Percentiles rank a stretch among this genome's conserved stretches.
Conservation (phyloP, 495 filamentous ascomycete species). For the Hypomontagnella monticulosa region DNA sequence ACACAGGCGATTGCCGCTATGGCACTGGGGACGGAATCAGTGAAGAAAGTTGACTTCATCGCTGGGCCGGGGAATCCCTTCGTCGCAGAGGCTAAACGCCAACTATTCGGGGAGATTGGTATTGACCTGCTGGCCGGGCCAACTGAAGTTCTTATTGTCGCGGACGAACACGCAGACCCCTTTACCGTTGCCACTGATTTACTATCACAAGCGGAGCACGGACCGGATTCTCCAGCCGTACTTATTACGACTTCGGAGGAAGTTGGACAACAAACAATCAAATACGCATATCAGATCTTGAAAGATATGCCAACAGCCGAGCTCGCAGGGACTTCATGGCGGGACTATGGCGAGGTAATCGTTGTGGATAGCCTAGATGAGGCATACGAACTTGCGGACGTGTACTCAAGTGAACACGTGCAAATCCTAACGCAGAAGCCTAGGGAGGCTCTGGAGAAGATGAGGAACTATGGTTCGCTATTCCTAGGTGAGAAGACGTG, state of each 20-base stretch:
- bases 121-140: constrained; percentile 65
- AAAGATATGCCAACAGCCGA: constrained; percentile 54
- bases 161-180: constrained; percentile 61
- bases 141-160: constrained; percentile 64
- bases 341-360: constrained; percentile 59
- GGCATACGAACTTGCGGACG: constrained; percentile 61
- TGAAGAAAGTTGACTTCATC: constrained; percentile 62
- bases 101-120: constrained; percentile 64
- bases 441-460: constrained; percentile 60
- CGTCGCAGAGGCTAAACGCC: constrained; percentile 64
- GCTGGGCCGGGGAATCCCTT: constrained; percentile 65
- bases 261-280: constrained; percentile 54
- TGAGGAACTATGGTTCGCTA: constrained; percentile 61
- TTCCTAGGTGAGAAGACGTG: constrained; percentile 65
- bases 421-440: constrained; percentile 62
- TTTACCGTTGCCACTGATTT: constrained; percentile 62
- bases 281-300: constrained; percentile 52
- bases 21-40: constrained; percentile 72
- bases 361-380: constrained; percentile 56
- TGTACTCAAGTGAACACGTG: constrained; percentile 64
- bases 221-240: constrained; percentile 60
- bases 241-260: constrained; percentile 59
- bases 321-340: constrained; percentile 57
- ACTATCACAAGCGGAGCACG: constrained; percentile 63
- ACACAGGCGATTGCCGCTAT: constrained; percentile 70